These are phyloP conservation scores for Laguncularia racemosa DNA, from an alignment of 345 rosid species.

Conservation along the genomic window DNA sequence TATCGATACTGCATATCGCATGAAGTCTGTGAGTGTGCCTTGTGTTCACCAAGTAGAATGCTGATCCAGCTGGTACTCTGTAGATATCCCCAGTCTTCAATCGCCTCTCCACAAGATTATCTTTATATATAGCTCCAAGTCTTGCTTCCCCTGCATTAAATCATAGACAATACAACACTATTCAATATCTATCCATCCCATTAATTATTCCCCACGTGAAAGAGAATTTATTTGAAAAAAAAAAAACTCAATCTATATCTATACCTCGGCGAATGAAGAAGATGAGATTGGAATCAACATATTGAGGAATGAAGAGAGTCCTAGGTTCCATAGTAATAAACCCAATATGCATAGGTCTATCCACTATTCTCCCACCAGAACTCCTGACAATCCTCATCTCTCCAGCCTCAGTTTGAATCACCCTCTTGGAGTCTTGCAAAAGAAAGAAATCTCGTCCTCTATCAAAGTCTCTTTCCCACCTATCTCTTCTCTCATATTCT, in stretches of 20 bases:
- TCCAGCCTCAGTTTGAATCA: constrained; percentile 74
- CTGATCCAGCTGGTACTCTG: constrained; percentile 62
- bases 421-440: constrained; percentile 43
- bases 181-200: no score
- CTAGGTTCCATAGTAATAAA: constrained; percentile 85
- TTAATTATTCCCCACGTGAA: no score
- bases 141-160: constrained; percentile 69
- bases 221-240: no score
- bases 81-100: constrained; percentile 59
- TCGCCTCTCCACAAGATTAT: constrained; percentile 42
- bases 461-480: constrained; percentile 5
- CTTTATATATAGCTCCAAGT: constrained; percentile 51
- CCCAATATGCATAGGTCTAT: constrained; percentile 65
- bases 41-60: constrained; percentile 67
- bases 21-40: constrained; percentile 61
- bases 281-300: constrained; percentile 63
- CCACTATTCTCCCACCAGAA: constrained; percentile 31
- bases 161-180: no score
- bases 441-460: constrained; percentile 33
- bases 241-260: background rate
- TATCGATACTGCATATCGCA: constrained; percentile 65
- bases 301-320: constrained; percentile 74
- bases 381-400: constrained; percentile 53
- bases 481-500: constrained; percentile 4
- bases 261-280: constrained; percentile 63